A percentile compares a stretch with the other conserved stretches of the same genome.
These are phyloP conservation scores for Oxyria digyna DNA, from an alignment of 148 eudicot species.

Conservation along the genomic window DNA sequence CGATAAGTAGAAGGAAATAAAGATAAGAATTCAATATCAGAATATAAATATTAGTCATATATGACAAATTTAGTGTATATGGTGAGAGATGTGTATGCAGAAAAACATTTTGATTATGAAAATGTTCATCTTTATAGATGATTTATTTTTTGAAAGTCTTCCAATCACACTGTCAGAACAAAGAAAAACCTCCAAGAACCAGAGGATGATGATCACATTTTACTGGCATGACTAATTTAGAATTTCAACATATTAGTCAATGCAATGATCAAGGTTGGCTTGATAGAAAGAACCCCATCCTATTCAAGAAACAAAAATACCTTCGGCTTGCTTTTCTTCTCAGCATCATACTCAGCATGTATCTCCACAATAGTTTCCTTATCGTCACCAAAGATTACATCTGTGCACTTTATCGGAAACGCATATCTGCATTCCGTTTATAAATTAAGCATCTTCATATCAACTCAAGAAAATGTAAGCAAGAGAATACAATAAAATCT, in stretches of 20 bases:
- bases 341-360: slow-evolving; percentile 88
- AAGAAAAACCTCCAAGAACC: not conserved
- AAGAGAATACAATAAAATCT: not conserved
- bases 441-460: not conserved
- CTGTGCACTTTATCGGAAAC: slow-evolving; percentile 85
- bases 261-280: not conserved
- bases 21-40: not conserved
- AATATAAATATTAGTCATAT: not conserved
- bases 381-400: slow-evolving; percentile 70
- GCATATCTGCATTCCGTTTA: slow-evolving; percentile 51
- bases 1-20: not conserved
- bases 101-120: not conserved
- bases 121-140: not conserved
- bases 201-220: not conserved
- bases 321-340: slow-evolving; percentile 85
- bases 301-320: slow-evolving; percentile 16
- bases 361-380: slow-evolving; percentile 75
- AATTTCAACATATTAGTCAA: not conserved
- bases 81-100: not conserved
- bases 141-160: not conserved
- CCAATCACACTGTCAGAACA: not conserved
- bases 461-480: not conserved
- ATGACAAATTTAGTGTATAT: not conserved
- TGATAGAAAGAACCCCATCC: not conserved
- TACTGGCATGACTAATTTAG: not conserved